These are phyloP conservation scores for Fraxinus albicans DNA, from an alignment of 305 asterid genomes.

Conservation along the genomic window DNA sequence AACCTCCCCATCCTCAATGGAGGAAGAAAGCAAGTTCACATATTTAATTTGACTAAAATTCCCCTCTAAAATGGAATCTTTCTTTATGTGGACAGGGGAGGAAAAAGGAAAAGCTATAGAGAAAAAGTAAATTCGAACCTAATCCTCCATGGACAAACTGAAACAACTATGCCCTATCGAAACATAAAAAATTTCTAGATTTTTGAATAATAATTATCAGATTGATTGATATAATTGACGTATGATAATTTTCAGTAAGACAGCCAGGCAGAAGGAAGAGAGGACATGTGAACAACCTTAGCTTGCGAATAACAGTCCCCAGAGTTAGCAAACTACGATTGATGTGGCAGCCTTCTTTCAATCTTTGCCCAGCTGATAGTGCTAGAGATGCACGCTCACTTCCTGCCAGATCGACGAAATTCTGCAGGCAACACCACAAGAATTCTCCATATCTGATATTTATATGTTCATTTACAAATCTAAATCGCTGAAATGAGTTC, in stretches of 20 bases:
- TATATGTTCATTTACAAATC: conserved; percentile 6
- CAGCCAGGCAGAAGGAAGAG: conserved; percentile 8
- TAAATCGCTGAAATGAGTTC: conserved; percentile 17
- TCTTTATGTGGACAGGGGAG: neutral
- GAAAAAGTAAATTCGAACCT: neutral
- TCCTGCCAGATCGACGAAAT: conserved; percentile 96
- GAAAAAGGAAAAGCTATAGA: neutral
- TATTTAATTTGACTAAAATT: conserved; percentile 5
- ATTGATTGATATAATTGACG: neutral
- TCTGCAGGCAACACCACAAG: conserved; percentile 55
- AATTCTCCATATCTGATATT: conserved; percentile 6
- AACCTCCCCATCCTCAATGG: neutral
- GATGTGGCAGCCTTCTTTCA: conserved; percentile 98
- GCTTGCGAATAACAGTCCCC: conserved; percentile 93
- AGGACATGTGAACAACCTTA: conserved; percentile 51
- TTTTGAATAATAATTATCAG: neutral
- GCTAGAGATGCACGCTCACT: conserved; percentile 99
- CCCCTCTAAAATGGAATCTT: conserved; percentile 15
- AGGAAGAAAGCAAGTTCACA: neutral
- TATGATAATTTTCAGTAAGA: neutral
- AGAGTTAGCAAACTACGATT: conserved; percentile 95
- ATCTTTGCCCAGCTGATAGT: conserved; percentile 80
- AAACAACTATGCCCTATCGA: neutral
- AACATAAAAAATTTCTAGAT: neutral
- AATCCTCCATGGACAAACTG: neutral